Base-by-base conservation (phyloP, 192 early-diverging fungal species). In the Mortierella hygrophila region DNA sequence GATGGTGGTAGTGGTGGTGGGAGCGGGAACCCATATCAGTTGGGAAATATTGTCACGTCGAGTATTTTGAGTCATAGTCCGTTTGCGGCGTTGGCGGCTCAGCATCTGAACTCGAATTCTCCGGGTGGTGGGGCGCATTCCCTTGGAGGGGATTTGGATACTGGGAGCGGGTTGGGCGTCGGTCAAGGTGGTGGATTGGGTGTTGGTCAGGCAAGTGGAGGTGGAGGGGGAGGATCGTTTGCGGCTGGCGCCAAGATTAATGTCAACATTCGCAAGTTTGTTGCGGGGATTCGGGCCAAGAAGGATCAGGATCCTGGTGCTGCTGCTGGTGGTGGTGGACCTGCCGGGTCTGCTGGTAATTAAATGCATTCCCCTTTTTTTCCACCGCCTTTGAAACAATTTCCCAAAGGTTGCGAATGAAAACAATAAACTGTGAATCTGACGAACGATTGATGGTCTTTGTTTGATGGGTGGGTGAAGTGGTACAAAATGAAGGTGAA, bases 261-360 rank as follows among this genome's bases (percentile, higher is more conserved):
- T 70, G 84, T 86, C n/a, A 86, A 86, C 26, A 81, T 86, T n/a
- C 84, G 84, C 32, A 86, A 86, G 54, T 86, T 86, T 86, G 84
- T 86, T 23, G 84, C 84, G 20, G 84, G 84, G 6, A 86, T 86
- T 75, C 41, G 84, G 40, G 74, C 84, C 44, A 86, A 86, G 68
- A 76, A 79, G 35, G 84, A 86, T 4, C 74, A 76, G 32, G 83
- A 85, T 9, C 38, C 68, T 20, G 72, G 49, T 15, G 69, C 20
- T 41, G 69, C 5, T 18, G 40, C 32, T 6, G n/a, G 16, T 20
- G 18, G 49, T 20, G 49, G 49, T 21, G 49, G 49, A 20, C 57
- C 29, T 2, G 4, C 55, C 15, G 78, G 44, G 9, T 18, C 70
- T 8, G 6, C 60, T 37, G 52, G 80, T 35, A 82, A 80, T 49